Evolutionary conservation across 2,329 filamentous ascomycete genomes (phyloP).

Genomic region (Trichophaea hybrida): DNA sequence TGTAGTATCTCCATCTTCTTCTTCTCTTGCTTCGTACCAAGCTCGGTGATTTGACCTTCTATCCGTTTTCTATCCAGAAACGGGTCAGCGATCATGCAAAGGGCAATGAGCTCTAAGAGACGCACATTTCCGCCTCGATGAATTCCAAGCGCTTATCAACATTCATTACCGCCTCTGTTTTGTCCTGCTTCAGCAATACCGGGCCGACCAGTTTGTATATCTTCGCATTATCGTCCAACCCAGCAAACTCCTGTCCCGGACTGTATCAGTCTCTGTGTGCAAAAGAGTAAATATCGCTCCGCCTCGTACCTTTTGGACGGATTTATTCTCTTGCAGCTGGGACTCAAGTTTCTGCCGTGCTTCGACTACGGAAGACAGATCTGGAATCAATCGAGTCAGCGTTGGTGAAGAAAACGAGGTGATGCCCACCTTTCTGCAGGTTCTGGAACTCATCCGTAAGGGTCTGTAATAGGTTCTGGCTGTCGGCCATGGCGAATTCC

Average conservation of each 20-base stretch:
- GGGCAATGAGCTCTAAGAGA: conserved; percentile 7
- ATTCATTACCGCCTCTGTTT: conserved; percentile 72
- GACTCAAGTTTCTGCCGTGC: conserved; percentile 85
- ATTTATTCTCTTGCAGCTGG: conserved; percentile 82
- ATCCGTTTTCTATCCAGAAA: conserved; percentile 44
- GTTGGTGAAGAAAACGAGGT: background rate
- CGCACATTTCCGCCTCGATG: conserved; percentile 85
- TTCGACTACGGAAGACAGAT: conserved; percentile 60
- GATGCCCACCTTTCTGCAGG: conserved; percentile 56
- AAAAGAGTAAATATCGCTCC: background rate
- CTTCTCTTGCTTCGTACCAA: conserved; percentile 49
- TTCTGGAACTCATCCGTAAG: conserved; percentile 80
- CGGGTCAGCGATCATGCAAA: background rate
- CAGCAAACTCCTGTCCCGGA: conserved; percentile 56
- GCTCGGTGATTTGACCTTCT: conserved; percentile 49
- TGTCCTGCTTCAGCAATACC: conserved; percentile 87
- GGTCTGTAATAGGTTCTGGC: conserved; percentile 45
- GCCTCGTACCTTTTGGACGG: conserved; percentile 60
- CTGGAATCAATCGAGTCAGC: conserved; percentile 35
- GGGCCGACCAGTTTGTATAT: conserved; percentile 96
- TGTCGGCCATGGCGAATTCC: background rate
- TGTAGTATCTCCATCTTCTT: conserved; percentile 46
- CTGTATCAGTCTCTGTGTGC: background rate
- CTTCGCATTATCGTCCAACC: conserved; percentile 62
- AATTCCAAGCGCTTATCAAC: conserved; percentile 85